These are phyloP conservation scores for Metschnikowia peoriensis DNA, from an alignment of 805 yeast genomes.

Conservation along the genomic window DNA sequence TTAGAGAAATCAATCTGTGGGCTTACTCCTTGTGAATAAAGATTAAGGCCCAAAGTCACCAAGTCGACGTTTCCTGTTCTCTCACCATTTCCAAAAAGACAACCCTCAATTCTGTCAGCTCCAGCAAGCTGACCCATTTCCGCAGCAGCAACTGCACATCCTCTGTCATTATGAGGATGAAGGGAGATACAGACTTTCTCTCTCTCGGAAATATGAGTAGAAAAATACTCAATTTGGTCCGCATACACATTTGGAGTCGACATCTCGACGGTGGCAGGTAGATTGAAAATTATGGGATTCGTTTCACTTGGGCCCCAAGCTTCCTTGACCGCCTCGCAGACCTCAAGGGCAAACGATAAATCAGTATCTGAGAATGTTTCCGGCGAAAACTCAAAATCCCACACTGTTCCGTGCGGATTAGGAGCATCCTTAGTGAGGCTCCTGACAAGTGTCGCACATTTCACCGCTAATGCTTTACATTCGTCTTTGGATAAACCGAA, in stretches of 20 bases:
- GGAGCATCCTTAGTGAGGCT: constrained; percentile 70
- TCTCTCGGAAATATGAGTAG: constrained; percentile 59
- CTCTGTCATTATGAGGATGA: constrained; percentile 84
- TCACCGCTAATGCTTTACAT: constrained; percentile 58
- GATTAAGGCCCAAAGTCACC: constrained; percentile 72
- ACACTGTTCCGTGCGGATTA: constrained; percentile 48
- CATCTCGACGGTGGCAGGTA: constrained; percentile 86
- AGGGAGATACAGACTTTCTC: constrained; percentile 71
- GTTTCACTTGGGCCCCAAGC: constrained; percentile 72
- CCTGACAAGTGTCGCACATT: constrained; percentile 60
- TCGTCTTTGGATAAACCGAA: constrained; percentile 62
- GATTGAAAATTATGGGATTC: constrained; percentile 71
- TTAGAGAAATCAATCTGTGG: constrained; percentile 74
- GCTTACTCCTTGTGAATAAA: constrained; percentile 74
- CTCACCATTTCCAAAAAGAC: constrained; percentile 83
- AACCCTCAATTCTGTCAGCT: constrained; percentile 86
- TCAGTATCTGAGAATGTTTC: constrained; percentile 75
- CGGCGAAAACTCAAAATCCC: constrained; percentile 80
- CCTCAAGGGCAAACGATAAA: constrained; percentile 57
- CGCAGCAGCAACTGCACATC: constrained; percentile 87
- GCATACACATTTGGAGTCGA: constrained; percentile 80
- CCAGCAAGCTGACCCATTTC: constrained; percentile 82
- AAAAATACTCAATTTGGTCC: constrained; percentile 77
- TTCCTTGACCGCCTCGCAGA: constrained; percentile 71
- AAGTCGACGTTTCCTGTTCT: constrained; percentile 85